Evolutionary conservation across 1,284 basidiomycete genomes (phyloP).

Genomic region (Ceratobasidium sp.): DNA sequence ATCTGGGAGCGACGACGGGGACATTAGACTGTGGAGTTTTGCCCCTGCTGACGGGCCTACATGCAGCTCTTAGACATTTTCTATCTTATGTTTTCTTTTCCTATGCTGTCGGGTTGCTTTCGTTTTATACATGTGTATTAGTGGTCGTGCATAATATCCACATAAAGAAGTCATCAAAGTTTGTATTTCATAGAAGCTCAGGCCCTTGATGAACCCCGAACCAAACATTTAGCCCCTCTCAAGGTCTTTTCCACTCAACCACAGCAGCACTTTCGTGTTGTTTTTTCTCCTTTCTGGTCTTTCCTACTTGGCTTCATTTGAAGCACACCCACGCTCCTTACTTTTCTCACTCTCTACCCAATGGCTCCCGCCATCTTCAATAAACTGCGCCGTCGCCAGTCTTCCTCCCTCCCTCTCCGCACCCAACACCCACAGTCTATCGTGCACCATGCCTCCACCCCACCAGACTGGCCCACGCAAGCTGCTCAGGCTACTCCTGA

Average conservation of each 20-base stretch:
- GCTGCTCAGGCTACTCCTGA: constrained; percentile 20
- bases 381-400: constrained; percentile 32
- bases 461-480: constrained; percentile 24
- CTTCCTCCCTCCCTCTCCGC: constrained; percentile 6
- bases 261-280: background rate
- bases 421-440: background rate
- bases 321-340: constrained; percentile 34
- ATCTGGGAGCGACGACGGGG: constrained; percentile 90
- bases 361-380: constrained; percentile 10
- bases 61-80: background rate
- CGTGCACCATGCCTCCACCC: constrained; percentile 24
- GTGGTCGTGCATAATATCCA: constrained; percentile 4
- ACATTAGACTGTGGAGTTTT: constrained; percentile 86
- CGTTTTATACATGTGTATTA: background rate
- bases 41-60: constrained; percentile 49
- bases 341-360: constrained; percentile 1
- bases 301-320: constrained; percentile 1
- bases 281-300: constrained; percentile 13
- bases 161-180: constrained; percentile 3
- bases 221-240: constrained; percentile 17
- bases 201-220: constrained; percentile 26
- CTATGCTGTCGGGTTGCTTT: background rate
- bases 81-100: background rate
- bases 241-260: background rate
- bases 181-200: constrained; percentile 19